These are phyloP conservation scores for Zizania palustris DNA, from an alignment of 202 grass and related monocot species.

Conservation along the genomic window DNA sequence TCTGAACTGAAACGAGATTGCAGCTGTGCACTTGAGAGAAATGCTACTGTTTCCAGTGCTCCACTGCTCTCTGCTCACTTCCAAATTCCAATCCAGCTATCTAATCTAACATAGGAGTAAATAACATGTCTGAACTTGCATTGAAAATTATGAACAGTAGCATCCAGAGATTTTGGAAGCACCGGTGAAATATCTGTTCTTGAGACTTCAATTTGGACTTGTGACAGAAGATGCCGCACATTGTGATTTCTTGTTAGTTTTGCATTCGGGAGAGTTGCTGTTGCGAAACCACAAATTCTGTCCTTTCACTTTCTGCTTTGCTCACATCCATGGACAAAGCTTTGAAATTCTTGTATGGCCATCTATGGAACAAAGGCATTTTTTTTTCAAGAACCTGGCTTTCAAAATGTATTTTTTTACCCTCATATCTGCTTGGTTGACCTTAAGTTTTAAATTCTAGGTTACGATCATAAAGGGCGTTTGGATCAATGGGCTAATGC, in stretches of 20 bases:
- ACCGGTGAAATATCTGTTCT: slow-evolving; percentile 14
- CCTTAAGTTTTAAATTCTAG: too few species aligned
- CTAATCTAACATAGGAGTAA: too few species aligned
- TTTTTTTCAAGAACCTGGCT: neutral
- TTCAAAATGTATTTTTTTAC: neutral
- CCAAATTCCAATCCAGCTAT: neutral
- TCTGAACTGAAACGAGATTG: neutral
- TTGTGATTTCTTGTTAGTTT: slow-evolving; percentile 3
- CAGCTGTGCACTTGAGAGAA: neutral
- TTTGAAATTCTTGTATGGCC: neutral
- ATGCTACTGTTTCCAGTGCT: neutral
- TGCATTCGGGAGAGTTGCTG: neutral
- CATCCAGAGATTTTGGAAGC: neutral
- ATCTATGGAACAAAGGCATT: neutral
- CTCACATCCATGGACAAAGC: neutral
- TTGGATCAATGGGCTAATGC: too few species aligned
- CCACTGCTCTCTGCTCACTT: neutral
- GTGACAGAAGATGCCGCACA: neutral
- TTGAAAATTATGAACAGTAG: neutral
- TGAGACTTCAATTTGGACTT: neutral
- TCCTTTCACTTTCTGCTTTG: neutral
- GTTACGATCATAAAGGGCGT: too few species aligned
- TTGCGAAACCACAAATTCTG: slow-evolving; percentile 9
- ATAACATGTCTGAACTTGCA: neutral
- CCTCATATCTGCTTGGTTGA: too few species aligned